Percentiles rank a stretch among this genome's conserved stretches.
phyloP scores from a whole-genome alignment of 163 green algal species.

The Coccomyxa subellipsoidea region DNA sequence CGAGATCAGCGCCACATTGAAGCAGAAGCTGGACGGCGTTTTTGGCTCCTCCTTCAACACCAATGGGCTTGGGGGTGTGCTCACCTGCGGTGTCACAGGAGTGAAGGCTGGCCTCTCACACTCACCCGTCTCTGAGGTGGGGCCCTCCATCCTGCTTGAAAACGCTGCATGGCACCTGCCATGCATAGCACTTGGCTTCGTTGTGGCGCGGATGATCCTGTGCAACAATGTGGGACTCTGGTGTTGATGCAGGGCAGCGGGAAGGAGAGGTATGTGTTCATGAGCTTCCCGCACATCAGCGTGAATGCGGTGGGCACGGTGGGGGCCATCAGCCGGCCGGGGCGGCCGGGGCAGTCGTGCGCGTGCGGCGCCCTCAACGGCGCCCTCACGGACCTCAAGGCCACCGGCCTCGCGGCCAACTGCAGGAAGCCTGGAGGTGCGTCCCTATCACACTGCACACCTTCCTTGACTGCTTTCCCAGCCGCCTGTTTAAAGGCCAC shows the following conservation, averaged over 20 bases:
- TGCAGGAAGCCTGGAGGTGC: slow-evolving; percentile 42
- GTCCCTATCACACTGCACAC: no score
- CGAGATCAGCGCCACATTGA: slow-evolving; percentile 75
- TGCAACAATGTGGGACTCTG: no score
- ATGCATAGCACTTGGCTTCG: no score
- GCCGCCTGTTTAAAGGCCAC: no score
- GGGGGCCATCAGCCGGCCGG: slow-evolving; percentile 68
- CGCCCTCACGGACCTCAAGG: slow-evolving; percentile 59
- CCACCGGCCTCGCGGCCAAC: slow-evolving; percentile 38
- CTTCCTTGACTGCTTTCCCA: no score
- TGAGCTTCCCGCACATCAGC: slow-evolving; percentile 90
- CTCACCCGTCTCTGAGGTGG: slow-evolving; percentile 34
- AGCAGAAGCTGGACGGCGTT: slow-evolving; percentile 60
- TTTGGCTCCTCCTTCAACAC: slow-evolving; percentile 87
- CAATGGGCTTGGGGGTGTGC: slow-evolving; percentile 79
- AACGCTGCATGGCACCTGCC: no score
- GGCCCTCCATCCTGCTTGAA: not conserved
- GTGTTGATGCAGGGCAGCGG: slow-evolving; percentile 18
- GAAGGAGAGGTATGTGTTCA: slow-evolving; percentile 87
- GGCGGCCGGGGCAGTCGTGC: slow-evolving; percentile 54
- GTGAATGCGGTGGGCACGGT: slow-evolving; percentile 56
- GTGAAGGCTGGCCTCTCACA: slow-evolving; percentile 74
- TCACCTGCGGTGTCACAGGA: slow-evolving; percentile 76
- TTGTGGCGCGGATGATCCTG: no score
- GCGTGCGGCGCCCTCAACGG: slow-evolving; percentile 78